A percentile compares a stretch with the other conserved stretches of the same genome.
phyloP scores from a whole-genome alignment of 2,329 filamentous ascomycete genomes.

The Trichoderma sp. region DNA sequence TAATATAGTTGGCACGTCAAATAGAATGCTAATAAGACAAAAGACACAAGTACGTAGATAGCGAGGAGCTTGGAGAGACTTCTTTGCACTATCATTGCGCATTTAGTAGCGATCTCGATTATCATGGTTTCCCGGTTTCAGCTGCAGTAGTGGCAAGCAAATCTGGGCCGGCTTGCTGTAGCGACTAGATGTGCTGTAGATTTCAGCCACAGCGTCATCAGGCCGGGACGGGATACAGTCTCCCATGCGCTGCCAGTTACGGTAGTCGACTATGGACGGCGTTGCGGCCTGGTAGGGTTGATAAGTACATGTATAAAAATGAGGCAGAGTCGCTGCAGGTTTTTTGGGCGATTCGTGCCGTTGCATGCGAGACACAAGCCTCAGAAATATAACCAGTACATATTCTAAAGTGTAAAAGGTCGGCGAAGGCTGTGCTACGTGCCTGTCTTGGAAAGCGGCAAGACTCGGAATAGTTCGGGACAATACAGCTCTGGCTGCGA shows the following conservation, averaged over 20 bases:
- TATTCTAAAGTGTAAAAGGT: not conserved
- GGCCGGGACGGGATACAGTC: not conserved
- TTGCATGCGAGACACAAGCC: not conserved
- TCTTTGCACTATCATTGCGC: not conserved
- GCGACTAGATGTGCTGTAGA: not conserved
- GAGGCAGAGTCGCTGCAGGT: not conserved
- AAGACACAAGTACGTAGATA: not conserved
- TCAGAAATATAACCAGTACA: too few relatives aligned
- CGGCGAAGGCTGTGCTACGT: not conserved
- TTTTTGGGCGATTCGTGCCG: not conserved
- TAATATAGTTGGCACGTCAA: too few relatives aligned
- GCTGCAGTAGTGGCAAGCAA: not conserved
- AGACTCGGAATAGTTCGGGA: conserved; percentile 3
- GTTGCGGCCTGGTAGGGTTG: not conserved
- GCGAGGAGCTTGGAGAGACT: not conserved
- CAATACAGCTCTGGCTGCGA: not conserved
- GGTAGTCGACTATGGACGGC: too few relatives aligned
- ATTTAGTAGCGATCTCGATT: not conserved
- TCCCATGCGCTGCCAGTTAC: not conserved
- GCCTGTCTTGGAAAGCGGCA: not conserved
- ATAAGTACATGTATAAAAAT: not conserved
- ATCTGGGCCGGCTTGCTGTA: not conserved
- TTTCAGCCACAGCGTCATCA: not conserved
- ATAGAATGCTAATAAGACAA: not conserved
- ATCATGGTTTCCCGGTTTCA: not conserved